Evolutionary conservation across 352 stramenopile genomes (phyloP), one percentile per base, ranked within the genome.

Genomic region (Nothophytophthora sp.): DNA sequence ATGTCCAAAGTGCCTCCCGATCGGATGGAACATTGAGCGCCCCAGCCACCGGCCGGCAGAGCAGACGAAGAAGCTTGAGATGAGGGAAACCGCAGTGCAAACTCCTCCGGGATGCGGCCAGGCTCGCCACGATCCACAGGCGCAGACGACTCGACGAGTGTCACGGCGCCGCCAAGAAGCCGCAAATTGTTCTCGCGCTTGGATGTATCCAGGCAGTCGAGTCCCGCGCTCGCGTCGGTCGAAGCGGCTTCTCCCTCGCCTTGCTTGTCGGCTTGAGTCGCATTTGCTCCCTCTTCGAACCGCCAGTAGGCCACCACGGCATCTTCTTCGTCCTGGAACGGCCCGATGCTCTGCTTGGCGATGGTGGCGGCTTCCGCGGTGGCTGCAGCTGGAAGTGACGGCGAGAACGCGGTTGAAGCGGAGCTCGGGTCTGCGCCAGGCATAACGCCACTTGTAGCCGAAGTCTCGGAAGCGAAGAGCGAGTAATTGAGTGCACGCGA

Each of bases 241-340:
- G 39, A 60, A 0, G n/a, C 30, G 50, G 11, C 34, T 29, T 50
- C 46, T 5, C 33, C n/a, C 4, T 28, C 47, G 20, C n/a, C 13
- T 12, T 49, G 38, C 23, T 53, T 71, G 16, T 64, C 55, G 0
- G 47, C 37, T 39, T n/a, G n/a, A n/a, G n/a, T n/a, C n/a, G 63
- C 51, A 5, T 34, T 74, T 1, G 63, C 55, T 7, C 75, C 84
- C 73, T 95, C 84, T 69, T 95, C 84, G 50, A 95, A 95, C 13
- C 84, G 72, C 84, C 84, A 95, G 49, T 95, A 95, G 6, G 78
- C 81, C 19, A 92, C 78, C 13, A 95, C 80, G 3, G 81, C 80
- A 50, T 95, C 81, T 49, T 92, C 84, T 49, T 95, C 84, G 15
- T 92, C 84, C 18, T 92, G 61, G 43, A 92, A 95, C 28, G 84